Evolutionary conservation across 257 asterid genomes (phyloP), one percentile per base, ranked within the genome.

Genomic region (Schizonepeta tenuifolia): DNA sequence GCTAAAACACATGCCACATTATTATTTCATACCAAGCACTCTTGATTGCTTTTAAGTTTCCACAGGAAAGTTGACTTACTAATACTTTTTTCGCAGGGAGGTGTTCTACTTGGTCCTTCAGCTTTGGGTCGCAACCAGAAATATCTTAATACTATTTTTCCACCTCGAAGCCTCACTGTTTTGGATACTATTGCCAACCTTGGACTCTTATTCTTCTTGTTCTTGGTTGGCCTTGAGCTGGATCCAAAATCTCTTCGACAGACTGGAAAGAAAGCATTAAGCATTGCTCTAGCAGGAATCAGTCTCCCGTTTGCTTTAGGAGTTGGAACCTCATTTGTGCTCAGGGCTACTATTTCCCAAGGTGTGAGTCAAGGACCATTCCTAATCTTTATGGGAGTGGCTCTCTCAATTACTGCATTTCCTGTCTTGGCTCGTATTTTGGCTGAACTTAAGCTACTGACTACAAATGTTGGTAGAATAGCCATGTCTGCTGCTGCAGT

Each of bases 401-500:
- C 90, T 73, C 87, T 87, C 31, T 87, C 93, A 9, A 87, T 87
- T 20, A 87, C 93, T 14, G 93, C 93, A 0, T 87, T 87, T 51
- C 90, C 93, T 1, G 94, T 88, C 20, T 75, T 88, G 82, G 94
- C 94, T 59, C 94, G 94, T 60, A 88, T 88, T 44, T 58, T 88
- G 64, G 94, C 94, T 15, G 94, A 88, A 54, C 88, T 88, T 0
- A 88, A 88, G 75, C 88, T 88, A 36, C 60, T 88, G 73, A 88
- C 94, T 11, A 88, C 94, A 0, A 78, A 75, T 61, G 89, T 88
- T 17, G 94, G 94, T 24, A 79, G 77, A 69, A 88, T 88, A 80
- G 94, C 94, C 72, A 88, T 88, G 94, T 88, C 94, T 20, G 94
- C 94, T 14, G 94, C 94, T 15, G 94, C 94, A 17, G 89, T 88